phyloP scores from a whole-genome alignment of 2,329 filamentous ascomycete genomes.

The Cercospora canescens region DNA sequence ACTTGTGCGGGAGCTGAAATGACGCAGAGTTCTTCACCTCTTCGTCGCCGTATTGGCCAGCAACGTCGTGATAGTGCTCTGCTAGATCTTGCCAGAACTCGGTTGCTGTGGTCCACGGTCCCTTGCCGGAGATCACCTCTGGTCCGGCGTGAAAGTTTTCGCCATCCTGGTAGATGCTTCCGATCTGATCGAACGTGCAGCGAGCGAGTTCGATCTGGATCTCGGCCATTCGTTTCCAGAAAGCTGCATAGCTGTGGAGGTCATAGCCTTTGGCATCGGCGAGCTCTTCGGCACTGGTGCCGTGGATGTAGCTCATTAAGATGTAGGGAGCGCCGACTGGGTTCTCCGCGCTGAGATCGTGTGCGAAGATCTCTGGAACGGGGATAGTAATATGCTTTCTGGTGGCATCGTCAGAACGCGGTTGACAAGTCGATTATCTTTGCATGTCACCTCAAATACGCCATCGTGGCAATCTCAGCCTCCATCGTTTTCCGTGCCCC shows the following conservation, averaged over 20 bases:
- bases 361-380: not conserved
- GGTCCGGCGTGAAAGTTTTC: slow-evolving; percentile 4
- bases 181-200: not conserved
- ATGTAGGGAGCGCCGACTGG: slow-evolving; percentile 2
- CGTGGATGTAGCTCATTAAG: slow-evolving; percentile 6
- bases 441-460: not conserved
- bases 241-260: not conserved
- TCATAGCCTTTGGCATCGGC: not conserved
- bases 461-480: not conserved
- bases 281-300: not conserved
- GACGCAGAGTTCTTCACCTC: not conserved
- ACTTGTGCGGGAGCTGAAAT: not conserved
- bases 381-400: slow-evolving; percentile 7
- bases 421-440: not conserved
- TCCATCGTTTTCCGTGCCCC: not conserved
- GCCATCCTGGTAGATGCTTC: not conserved
- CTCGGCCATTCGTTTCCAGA: slow-evolving; percentile 5
- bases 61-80: not conserved
- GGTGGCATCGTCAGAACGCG: not conserved
- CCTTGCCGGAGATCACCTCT: slow-evolving; percentile 9
- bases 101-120: slow-evolving; percentile 3
- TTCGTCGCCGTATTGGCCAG: not conserved
- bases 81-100: slow-evolving; percentile 1
- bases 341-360: not conserved
- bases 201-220: slow-evolving; percentile 8